Conservation (phyloP, 73 alveolate genomes). For the Symbiodinium pilosum region DNA sequence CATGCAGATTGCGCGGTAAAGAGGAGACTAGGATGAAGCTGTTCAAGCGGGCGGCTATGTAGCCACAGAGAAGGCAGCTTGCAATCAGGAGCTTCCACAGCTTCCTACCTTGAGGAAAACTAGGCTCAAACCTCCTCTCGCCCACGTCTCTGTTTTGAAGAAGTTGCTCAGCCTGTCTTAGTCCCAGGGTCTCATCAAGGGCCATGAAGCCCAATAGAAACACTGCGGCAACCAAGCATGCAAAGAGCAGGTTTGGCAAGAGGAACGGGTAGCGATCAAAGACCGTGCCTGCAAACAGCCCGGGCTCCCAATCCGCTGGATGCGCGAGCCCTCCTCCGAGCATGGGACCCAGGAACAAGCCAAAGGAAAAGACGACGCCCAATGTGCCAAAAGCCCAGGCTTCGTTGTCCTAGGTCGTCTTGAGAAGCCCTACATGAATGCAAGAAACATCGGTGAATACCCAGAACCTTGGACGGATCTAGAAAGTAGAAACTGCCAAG, state of each 20-base stretch:
- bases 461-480: no score
- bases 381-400: constrained; percentile 63
- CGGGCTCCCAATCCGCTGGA: constrained; percentile 41
- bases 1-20: constrained; percentile 6
- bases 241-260: constrained; percentile 44
- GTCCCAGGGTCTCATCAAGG: constrained; percentile 18
- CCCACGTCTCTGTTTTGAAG: neutral
- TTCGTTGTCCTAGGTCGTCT: constrained; percentile 38
- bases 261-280: constrained; percentile 60
- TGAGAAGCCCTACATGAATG: no score
- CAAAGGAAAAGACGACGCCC: constrained; percentile 47
- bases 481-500: no score
- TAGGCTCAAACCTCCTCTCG: neutral
- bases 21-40: constrained; percentile 71
- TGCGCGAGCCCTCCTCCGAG: constrained; percentile 49
- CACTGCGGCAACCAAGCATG: constrained; percentile 38
- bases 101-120: constrained; percentile 15
- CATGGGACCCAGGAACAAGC: constrained; percentile 59
- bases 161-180: neutral
- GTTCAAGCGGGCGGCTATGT: constrained; percentile 46
- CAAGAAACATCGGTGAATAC: no score
- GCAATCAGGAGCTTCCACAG: constrained; percentile 4
- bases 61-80: constrained; percentile 69
- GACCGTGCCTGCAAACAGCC: constrained; percentile 21
- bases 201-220: constrained; percentile 29